These are phyloP conservation scores for Penicillium sp. DNA, from an alignment of 2,329 filamentous ascomycete species.

Conservation along the genomic window DNA sequence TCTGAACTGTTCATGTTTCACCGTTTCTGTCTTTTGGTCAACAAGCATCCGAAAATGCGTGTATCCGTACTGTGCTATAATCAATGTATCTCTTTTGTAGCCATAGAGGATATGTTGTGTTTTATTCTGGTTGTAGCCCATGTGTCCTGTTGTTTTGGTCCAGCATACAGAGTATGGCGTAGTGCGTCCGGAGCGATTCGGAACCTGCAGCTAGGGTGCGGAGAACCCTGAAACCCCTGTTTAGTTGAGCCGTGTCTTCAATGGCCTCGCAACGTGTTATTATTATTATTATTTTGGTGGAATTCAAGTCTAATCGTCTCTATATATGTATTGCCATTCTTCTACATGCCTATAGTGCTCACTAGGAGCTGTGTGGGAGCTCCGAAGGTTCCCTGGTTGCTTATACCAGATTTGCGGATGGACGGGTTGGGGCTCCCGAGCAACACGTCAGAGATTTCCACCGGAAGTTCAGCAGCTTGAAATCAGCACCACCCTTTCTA, in stretches of 20 bases:
- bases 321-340: neutral
- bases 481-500: neutral
- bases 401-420: conserved; percentile 10
- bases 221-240: conserved; percentile 29
- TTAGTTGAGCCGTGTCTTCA: neutral
- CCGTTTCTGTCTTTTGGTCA: conserved; percentile 26
- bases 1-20: conserved; percentile 19
- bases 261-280: neutral
- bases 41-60: conserved; percentile 35
- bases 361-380: conserved; percentile 1
- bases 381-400: conserved; percentile 1
- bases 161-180: conserved; percentile 1
- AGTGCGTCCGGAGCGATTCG: conserved; percentile 23
- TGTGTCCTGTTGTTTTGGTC: neutral
- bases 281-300: too few relatives aligned
- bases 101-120: conserved; percentile 28
- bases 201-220: conserved; percentile 23
- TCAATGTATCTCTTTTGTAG: conserved; percentile 43
- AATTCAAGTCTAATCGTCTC: too few relatives aligned
- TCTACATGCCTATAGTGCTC: neutral
- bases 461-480: neutral
- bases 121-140: conserved; percentile 5
- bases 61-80: conserved; percentile 44
- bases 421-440: conserved; percentile 11
- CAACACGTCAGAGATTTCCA: conserved; percentile 27